Percentiles rank a stretch among this genome's conserved stretches.
Evolutionary conservation across 192 early-diverging fungal species (phyloP).

Genomic region (Backusella macrospora): DNA sequence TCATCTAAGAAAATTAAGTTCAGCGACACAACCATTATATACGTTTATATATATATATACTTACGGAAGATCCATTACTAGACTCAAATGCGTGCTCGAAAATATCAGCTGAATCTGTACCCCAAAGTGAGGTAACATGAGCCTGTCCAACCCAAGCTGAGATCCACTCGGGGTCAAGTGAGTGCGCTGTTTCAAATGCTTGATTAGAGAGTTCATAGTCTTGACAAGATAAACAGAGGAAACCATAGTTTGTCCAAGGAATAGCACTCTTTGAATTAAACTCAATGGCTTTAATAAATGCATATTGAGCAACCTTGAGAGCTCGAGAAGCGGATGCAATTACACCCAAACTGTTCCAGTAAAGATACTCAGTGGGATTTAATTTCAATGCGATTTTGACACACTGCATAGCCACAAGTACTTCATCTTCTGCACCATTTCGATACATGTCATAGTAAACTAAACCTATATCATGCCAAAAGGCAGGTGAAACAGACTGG

Average conservation of each 20-base stretch:
- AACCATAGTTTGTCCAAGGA: conserved; percentile 86
- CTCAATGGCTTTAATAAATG: conserved; percentile 80
- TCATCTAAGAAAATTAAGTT: conserved; percentile 35
- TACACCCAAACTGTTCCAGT: conserved; percentile 79
- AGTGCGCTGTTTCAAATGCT: conserved; percentile 72
- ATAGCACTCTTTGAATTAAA: conserved; percentile 59
- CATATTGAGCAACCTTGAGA: conserved; percentile 76
- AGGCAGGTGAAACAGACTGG: conserved; percentile 41
- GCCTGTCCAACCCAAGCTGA: conserved; percentile 89
- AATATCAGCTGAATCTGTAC: conserved; percentile 60
- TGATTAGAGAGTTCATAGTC: conserved; percentile 78
- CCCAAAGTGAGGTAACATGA: conserved; percentile 65
- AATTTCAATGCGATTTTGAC: conserved; percentile 63
- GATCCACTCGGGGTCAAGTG: conserved; percentile 77
- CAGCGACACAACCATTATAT: neutral
- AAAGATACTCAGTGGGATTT: conserved; percentile 55
- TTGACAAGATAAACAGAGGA: conserved; percentile 68
- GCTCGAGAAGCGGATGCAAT: conserved; percentile 48
- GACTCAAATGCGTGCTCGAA: conserved; percentile 82
- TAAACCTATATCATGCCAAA: conserved; percentile 58
- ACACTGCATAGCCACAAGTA: conserved; percentile 45
- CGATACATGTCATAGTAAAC: conserved; percentile 47
- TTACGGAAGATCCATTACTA: conserved; percentile 56
- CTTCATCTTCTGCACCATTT: conserved; percentile 16
- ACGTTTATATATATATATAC: neutral